Conservation (phyloP, 108 stramenopile species). For the Pseudonitzschia pungens region DNA sequence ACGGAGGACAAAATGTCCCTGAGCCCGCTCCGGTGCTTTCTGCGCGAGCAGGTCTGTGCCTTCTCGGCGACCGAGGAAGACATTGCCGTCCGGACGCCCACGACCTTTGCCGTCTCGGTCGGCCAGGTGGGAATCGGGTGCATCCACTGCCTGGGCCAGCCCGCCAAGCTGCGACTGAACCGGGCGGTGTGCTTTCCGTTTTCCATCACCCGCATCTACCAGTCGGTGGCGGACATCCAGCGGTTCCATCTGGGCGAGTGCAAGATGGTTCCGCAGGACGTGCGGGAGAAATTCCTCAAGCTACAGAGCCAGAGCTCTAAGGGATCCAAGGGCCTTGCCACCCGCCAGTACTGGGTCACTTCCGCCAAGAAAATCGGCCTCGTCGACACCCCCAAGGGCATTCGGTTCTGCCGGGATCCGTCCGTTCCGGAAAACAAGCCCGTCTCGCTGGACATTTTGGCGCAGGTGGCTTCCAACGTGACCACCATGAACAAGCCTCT, state of each 20-base stretch:
- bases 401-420: constrained; percentile 80
- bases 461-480: constrained; percentile 71
- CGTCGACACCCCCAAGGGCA: constrained; percentile 72
- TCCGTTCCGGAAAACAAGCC: constrained; percentile 49
- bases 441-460: constrained; percentile 70
- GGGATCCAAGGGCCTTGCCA: constrained; percentile 87
- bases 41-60: constrained; percentile 82
- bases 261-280: constrained; percentile 69
- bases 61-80: constrained; percentile 83
- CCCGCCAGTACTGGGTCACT: constrained; percentile 84
- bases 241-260: constrained; percentile 87
- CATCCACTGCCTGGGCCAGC: constrained; percentile 57
- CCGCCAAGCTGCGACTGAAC: constrained; percentile 77
- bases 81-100: constrained; percentile 85
- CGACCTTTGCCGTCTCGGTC: constrained; percentile 75
- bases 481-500: constrained; percentile 57
- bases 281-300: constrained; percentile 60
- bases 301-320: constrained; percentile 84
- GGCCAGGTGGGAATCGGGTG: constrained; percentile 56
- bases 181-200: constrained; percentile 90
- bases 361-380: constrained; percentile 87
- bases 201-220: constrained; percentile 84
- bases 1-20: constrained; percentile 70
- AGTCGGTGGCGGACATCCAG: constrained; percentile 88
- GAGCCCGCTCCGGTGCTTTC: constrained; percentile 85